Evolutionary conservation across 140 eudicot species (phyloP).

Genomic region (Anethum foeniculum): DNA sequence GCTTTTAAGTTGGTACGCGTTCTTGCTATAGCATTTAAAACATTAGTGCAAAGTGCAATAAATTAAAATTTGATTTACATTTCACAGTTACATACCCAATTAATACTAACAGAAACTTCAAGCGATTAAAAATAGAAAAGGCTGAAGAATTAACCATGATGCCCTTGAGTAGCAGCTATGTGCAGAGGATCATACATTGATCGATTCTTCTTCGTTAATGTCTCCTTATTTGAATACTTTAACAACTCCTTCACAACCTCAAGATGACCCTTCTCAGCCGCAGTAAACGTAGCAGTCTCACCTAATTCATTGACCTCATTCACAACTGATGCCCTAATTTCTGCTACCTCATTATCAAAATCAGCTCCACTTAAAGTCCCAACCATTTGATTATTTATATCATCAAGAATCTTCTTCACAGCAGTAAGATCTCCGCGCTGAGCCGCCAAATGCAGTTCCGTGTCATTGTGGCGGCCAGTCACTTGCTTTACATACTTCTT

Average conservation of each 20-base stretch:
- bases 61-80: neutral
- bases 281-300: slow-evolving; percentile 58
- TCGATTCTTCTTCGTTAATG: slow-evolving; percentile 44
- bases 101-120: neutral
- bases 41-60: neutral
- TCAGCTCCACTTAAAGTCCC: slow-evolving; percentile 64
- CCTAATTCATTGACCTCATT: slow-evolving; percentile 79
- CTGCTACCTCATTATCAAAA: slow-evolving; percentile 70
- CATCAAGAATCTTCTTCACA: slow-evolving; percentile 63
- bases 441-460: slow-evolving; percentile 81
- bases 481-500: slow-evolving; percentile 90
- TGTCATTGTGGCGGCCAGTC: slow-evolving; percentile 77
- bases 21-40: neutral
- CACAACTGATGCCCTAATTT: slow-evolving; percentile 68
- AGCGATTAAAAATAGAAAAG: neutral
- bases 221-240: slow-evolving; percentile 53
- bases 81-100: neutral
- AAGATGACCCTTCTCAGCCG: slow-evolving; percentile 64
- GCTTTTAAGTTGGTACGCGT: neutral
- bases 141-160: slow-evolving; percentile 35
- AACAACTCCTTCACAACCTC: slow-evolving; percentile 68
- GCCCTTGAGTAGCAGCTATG: slow-evolving; percentile 77
- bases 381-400: slow-evolving; percentile 58
- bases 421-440: slow-evolving; percentile 67
- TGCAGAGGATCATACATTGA: slow-evolving; percentile 69